Evolutionary conservation across 306 rosid genomes (phyloP), one percentile per base, ranked within the genome.

Genomic region (Ormosia emarginata): DNA sequence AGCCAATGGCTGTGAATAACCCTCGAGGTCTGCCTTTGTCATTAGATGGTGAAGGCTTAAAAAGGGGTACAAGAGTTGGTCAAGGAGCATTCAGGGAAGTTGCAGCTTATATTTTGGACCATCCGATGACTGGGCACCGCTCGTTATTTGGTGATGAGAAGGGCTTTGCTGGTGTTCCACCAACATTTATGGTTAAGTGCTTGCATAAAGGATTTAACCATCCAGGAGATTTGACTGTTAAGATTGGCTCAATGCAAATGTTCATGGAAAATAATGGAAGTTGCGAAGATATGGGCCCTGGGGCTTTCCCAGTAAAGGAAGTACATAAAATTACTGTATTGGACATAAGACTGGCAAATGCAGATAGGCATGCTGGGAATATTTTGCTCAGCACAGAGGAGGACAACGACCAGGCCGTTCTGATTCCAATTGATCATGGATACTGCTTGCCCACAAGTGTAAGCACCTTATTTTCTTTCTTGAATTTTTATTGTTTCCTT

Each of bases 81-180:
- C 92, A 94, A 85, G 98, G 97, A 79, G 98, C 95, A 29, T 86
- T 92, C 77, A 90, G 98, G 77, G 98, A 94, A 90, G 97, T 94
- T 86, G 97, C 98, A 55, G 95, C 98, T 57, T 94, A 90, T 83
- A 81, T 94, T 77, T 74, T 94, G 86, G 98, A 94, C 78, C 95
- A 92, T 74, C 98, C 97, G 46, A 59, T 75, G 11, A 63, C 73
- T 74, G 92, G 95, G 59, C 93, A 67, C 39, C 93, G 86, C 57
- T 46, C 78, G 1, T 32, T 83, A 75, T 84, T 82, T 44, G 91
- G 94, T 69, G 88, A 83, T 49, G 85, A 74, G 9, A 67, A 75
- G 79, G 98, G 98, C 50, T 92, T 90, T 83, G 90, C 98, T 47
- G 98, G 98, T 13, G 98, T 94, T 59, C 97, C 97, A 11, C 97